A percentile compares a stretch with the other conserved stretches of the same genome.
phyloP scores from a whole-genome alignment of 208 protist genomes.

The Porcisia hertigi region DNA sequence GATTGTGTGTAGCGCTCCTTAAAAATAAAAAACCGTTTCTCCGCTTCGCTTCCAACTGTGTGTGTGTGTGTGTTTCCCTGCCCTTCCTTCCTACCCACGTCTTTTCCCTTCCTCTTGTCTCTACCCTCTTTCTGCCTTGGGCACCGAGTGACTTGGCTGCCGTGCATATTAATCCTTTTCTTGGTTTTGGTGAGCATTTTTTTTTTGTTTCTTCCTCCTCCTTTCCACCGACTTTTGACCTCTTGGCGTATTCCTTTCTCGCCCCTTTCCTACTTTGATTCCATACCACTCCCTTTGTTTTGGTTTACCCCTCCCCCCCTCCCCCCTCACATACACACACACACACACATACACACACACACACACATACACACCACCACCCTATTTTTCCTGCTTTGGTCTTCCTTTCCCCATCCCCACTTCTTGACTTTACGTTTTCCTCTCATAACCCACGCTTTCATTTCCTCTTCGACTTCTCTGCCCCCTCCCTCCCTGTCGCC shows the following conservation, averaged over 20 bases:
- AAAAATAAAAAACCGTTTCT: too few relatives aligned
- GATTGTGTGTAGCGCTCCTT: too few relatives aligned
- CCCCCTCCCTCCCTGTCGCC: background rate
- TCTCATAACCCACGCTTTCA: background rate
- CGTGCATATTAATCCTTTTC: background rate
- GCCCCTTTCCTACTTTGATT: background rate
- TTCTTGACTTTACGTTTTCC: background rate
- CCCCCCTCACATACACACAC: too few relatives aligned
- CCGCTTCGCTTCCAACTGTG: too few relatives aligned
- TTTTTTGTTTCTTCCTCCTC: background rate
- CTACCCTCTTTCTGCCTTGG: background rate
- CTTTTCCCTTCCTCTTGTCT: background rate
- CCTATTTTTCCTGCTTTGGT: slow-evolving; percentile 6
- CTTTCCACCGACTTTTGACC: background rate
- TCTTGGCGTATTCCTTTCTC: slow-evolving; percentile 2
- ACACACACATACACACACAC: too few relatives aligned
- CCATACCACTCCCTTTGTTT: background rate
- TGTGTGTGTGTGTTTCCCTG: background rate
- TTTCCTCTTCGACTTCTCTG: background rate
- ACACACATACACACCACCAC: background rate
- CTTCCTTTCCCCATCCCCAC: slow-evolving; percentile 1
- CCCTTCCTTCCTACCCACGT: background rate
- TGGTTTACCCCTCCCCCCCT: background rate
- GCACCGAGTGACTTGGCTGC: background rate
- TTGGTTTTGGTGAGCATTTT: background rate